A percentile compares a stretch with the other conserved stretches of the same genome.
phyloP scores from a whole-genome alignment of 257 asterid species.

The Solanum chilense region DNA sequence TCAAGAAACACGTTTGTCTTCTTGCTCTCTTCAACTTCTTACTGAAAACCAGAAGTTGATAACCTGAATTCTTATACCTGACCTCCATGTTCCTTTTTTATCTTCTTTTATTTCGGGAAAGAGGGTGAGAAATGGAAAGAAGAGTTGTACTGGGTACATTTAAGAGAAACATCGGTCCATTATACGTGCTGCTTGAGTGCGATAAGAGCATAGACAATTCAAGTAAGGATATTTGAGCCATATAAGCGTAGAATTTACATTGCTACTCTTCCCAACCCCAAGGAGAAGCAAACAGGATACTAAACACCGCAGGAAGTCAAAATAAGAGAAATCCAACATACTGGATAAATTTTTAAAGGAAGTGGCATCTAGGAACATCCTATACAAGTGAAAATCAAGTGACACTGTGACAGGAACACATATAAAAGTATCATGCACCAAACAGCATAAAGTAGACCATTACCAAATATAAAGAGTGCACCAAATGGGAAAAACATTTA shows the following conservation, averaged over 20 bases:
- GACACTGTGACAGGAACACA: neutral
- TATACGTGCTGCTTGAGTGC: neutral
- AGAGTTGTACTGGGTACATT: neutral
- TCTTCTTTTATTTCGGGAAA: neutral
- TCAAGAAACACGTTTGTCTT: neutral
- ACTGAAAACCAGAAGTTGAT: neutral
- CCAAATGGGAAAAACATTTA: neutral
- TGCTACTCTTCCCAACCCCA: neutral
- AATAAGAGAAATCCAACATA: neutral
- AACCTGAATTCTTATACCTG: neutral
- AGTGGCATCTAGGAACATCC: neutral
- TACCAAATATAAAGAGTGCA: neutral
- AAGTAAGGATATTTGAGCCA: neutral
- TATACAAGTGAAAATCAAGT: neutral
- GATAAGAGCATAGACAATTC: neutral
- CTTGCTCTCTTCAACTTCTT: neutral
- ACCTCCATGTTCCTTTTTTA: neutral
- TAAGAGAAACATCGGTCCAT: neutral
- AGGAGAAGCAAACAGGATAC: neutral
- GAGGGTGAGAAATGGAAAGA: neutral
- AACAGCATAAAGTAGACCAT: neutral
- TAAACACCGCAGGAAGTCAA: neutral
- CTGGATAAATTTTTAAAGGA: neutral
- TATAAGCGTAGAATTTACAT: neutral
- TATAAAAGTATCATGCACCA: neutral